Evolutionary conservation across 495 filamentous ascomycete genomes (phyloP), one percentile per base, ranked within the genome.

Genomic region (Letharia columbiana): DNA sequence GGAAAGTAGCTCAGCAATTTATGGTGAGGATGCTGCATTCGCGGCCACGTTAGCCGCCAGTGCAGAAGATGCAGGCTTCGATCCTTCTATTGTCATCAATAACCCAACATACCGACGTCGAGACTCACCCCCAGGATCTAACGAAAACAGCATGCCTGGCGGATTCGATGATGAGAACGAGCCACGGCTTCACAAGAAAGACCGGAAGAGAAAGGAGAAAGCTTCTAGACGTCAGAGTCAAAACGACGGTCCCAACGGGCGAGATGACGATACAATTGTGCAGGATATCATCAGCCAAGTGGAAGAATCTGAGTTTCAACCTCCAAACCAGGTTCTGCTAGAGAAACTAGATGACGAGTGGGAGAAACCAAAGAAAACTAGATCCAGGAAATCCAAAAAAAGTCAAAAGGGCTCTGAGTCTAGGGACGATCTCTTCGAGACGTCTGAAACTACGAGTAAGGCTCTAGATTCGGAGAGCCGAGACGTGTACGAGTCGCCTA

Each of bases 41-140:
- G 83, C 86, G 23, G 88, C 88, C 35, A 84, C 81, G 13, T 71
- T 91, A n/a, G 88, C 87, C 70, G 89, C 88, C 45, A 87, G 84
- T 9, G 80, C 89, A 28, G 73, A 86, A 73, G 83, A 83, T 8
- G 80, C 84, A 61, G 88, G 88, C 0, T 91, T 91, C 66, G 84
- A 91, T 72, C 84, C 87, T 31, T 82, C 88, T 37, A 83, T 90
- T 65, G 83, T 91, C 18, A 84, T 87, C 33, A 78, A 90, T 62
- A 80, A 91, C 68, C 82, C 84, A 0, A 77, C 71, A 3, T 91
- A 84, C 64, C 84, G 84, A 57, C 80, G 79, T 33, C 83, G 87
- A 28, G 82, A 84, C 52, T 89, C 87, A 0, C 87, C 87, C 4
- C 86, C 86, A 9, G 80, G 82, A 11, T 83, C 86, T 1, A 82